Percentiles rank a stretch among this genome's conserved stretches.
These are phyloP conservation scores for Lolium multiflorum DNA, from an alignment of 176 grass and related monocot genomes.

Conservation along the genomic window DNA sequence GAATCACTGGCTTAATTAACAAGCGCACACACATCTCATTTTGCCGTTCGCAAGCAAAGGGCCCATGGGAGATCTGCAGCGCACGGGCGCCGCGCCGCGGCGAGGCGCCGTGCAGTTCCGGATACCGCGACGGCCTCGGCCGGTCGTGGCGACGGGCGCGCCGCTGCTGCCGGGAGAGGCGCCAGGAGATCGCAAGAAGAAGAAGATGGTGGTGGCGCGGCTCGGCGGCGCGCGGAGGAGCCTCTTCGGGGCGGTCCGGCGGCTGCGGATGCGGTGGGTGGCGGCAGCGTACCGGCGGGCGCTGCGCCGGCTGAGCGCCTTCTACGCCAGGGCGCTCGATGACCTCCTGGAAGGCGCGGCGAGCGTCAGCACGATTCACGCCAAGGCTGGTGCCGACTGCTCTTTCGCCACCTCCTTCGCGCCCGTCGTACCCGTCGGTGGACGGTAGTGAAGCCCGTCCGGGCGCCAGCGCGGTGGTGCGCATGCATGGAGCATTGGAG, in stretches of 20 bases:
- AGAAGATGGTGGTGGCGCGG: conserved; percentile 58
- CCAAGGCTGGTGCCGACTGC: conserved; percentile 51
- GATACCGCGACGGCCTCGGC: conserved; percentile 21
- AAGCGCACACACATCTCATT: background rate
- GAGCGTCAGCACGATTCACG: conserved; percentile 32
- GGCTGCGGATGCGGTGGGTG: conserved; percentile 55
- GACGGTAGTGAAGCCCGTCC: background rate
- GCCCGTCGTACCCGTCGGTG: conserved; percentile 46
- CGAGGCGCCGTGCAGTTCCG: conserved; percentile 30
- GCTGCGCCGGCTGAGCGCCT: conserved; percentile 61
- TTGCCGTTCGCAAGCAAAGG: background rate
- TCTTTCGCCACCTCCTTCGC: conserved; percentile 63
- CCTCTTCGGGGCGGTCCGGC: conserved; percentile 48
- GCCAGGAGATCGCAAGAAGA: background rate
- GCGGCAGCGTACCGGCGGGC: conserved; percentile 56
- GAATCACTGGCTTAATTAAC: background rate
- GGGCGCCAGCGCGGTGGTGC: no score
- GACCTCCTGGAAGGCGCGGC: conserved; percentile 69
- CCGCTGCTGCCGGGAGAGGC: conserved; percentile 6
- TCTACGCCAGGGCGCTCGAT: conserved; percentile 49
- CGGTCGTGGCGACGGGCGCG: background rate
- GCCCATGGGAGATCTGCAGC: no score
- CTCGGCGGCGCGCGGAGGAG: conserved; percentile 51
- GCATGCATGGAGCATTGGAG: no score
- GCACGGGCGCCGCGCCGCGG: background rate